Percentiles rank a stretch among this genome's conserved stretches.
phyloP scores from a whole-genome alignment of 176 grass and related monocot genomes.

The Hordeum vulgare region DNA sequence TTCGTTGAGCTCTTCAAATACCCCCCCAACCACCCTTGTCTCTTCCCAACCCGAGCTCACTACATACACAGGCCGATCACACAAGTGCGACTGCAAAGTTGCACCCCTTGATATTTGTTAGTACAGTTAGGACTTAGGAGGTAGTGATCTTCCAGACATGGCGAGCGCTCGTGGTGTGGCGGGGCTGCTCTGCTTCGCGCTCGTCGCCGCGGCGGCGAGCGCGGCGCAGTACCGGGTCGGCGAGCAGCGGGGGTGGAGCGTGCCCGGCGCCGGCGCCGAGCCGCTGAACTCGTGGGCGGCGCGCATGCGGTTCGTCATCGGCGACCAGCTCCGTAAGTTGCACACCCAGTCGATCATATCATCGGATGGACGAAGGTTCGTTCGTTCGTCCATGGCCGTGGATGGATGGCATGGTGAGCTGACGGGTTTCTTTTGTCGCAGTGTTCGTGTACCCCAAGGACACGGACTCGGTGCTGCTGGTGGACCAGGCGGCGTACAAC shows the following conservation, averaged over 20 bases:
- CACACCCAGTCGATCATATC: not conserved
- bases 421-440: not conserved
- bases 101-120: not conserved
- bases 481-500: conserved; percentile 51
- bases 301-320: conserved; percentile 40
- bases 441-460: conserved; percentile 65
- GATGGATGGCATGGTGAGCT: not conserved
- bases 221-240: conserved; percentile 65
- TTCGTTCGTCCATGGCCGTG: no score
- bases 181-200: not conserved
- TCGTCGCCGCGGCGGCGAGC: conserved; percentile 7
- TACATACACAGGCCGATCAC: not conserved
- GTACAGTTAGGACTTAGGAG: no score
- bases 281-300: conserved; percentile 50
- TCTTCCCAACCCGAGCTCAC: not conserved
- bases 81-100: not conserved
- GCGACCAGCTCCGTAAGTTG: conserved; percentile 65
- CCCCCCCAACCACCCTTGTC: not conserved
- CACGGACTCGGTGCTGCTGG: conserved; percentile 60
- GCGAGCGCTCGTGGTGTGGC: not conserved
- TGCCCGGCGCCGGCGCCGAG: conserved; percentile 20
- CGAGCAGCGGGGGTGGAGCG: conserved; percentile 46
- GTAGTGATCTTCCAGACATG: conserved; percentile 16
- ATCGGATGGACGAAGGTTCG: no score
- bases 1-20: not conserved